Conservation (phyloP, 345 rosid genomes). For the Aurinia saxatilis region DNA sequence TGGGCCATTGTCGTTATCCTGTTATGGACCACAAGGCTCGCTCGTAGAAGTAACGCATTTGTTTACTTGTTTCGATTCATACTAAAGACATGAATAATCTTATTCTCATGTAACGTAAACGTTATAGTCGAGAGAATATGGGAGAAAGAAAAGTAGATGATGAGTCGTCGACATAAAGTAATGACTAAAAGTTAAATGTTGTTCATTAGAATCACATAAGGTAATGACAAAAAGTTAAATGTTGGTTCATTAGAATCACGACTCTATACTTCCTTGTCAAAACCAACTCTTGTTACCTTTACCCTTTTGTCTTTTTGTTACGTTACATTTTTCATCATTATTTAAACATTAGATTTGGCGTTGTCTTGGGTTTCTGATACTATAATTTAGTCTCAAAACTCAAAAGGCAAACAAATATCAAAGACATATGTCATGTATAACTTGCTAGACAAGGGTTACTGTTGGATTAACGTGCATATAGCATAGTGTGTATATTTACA, state of each 20-base stretch:
- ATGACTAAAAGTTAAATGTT: neutral
- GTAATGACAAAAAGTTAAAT: neutral
- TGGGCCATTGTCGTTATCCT: slow-evolving; percentile 22
- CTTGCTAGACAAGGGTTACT: too few species aligned
- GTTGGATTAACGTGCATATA: neutral
- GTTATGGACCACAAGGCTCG: slow-evolving; percentile 4
- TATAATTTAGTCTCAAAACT: too few species aligned
- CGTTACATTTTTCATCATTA: neutral
- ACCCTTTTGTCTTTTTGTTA: neutral
- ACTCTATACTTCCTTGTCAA: neutral
- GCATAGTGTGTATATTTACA: slow-evolving; percentile 2
- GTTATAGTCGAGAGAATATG: neutral
- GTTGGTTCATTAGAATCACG: neutral
- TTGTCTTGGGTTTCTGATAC: too few species aligned
- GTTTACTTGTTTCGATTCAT: neutral
- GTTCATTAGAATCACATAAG: neutral
- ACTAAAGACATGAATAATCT: too few species aligned
- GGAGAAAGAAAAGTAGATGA: neutral
- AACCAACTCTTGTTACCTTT: neutral
- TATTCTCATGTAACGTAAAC: neutral
- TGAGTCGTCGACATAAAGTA: neutral
- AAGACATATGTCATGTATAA: too few species aligned
- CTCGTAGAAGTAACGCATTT: slow-evolving; percentile 20
- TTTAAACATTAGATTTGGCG: too few species aligned
- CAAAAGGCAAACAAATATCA: too few species aligned